Base-by-base conservation (phyloP, 148 eudicot species). In the Rhododendron mucronatum region DNA sequence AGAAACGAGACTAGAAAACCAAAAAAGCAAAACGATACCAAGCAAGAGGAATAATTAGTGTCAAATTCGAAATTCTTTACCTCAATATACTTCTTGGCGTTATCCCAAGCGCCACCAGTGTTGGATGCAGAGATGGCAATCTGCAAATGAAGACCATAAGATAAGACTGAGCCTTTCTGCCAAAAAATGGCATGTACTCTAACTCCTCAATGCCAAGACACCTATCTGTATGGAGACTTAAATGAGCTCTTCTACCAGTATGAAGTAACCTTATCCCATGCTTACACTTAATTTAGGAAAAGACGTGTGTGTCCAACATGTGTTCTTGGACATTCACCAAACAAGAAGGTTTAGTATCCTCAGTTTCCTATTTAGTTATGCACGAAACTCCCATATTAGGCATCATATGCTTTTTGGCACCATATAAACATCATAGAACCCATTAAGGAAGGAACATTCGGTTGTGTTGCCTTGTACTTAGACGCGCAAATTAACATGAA, bases 51-150 rank as follows among this genome's bases (percentile, higher is more conserved):
- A 37, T 73, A 14, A 73, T 73, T 33, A 4, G 41, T 11, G 41
- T 73, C 20, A 14, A 73, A 16, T 74, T 74, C 0, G 8, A 48
- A 71, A 69, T 13, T n/a, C n/a, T 18, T 89, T 89, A 95, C 98
- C 98, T 95, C 98, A 13, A 95, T 95, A 82, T 95, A 95, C 61
- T 95, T 95, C 91, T 95, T 95, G 84, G 98, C 98, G 35, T 95
- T 95, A 88, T 95, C 98, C 98, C 98, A 94, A 79, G 98, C 98
- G 85, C 98, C 98, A 76, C 98, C 98, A 50, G 98, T 95, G 93
- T 95, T 95, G 71, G 98, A 95, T 37, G 98, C 98, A 87, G 98
- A 95, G 83, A 95, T 95, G 21, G 98, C 98, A 82, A 95, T 92
- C 98, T 95, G 90, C 90, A 88, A 81, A 16, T 79, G 77, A 47